A percentile compares a stretch with the other conserved stretches of the same genome.
Evolutionary conservation across 1,139 yeast genomes (phyloP).

Genomic region (Kurtzmaniella natalensis): DNA sequence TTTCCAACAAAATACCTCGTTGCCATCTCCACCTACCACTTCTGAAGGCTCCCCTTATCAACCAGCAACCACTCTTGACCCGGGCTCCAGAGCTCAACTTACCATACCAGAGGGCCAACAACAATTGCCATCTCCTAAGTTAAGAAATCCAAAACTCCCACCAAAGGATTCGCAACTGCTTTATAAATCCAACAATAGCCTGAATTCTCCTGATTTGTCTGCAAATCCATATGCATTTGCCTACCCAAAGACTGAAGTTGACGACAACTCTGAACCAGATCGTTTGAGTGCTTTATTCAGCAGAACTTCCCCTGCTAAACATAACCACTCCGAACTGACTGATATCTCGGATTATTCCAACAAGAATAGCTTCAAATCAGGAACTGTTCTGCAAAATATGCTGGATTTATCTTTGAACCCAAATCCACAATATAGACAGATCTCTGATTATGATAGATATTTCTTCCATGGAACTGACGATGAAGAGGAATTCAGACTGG

Average conservation of each 20-base stretch:
- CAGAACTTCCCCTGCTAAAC: background rate
- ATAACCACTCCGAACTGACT: background rate
- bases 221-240: too few relatives aligned
- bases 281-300: background rate
- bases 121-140: background rate
- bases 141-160: background rate
- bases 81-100: background rate
- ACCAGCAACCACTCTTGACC: too few relatives aligned
- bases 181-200: background rate
- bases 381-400: slow-evolving; percentile 5
- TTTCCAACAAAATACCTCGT: background rate
- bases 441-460: slow-evolving; percentile 33
- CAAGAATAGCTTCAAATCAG: slow-evolving; percentile 2
- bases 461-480: slow-evolving; percentile 26
- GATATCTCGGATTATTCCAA: slow-evolving; percentile 1
- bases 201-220: background rate
- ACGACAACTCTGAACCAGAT: background rate
- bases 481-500: slow-evolving; percentile 8
- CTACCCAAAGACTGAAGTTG: too few relatives aligned
- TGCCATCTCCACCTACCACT: background rate
- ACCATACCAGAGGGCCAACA: background rate
- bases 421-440: slow-evolving; percentile 16
- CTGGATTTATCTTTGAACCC: slow-evolving; percentile 7
- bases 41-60: too few relatives aligned
- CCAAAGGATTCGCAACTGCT: too few relatives aligned